phyloP scores from a whole-genome alignment of 1,284 basidiomycete species.

The Marasmius sp. region DNA sequence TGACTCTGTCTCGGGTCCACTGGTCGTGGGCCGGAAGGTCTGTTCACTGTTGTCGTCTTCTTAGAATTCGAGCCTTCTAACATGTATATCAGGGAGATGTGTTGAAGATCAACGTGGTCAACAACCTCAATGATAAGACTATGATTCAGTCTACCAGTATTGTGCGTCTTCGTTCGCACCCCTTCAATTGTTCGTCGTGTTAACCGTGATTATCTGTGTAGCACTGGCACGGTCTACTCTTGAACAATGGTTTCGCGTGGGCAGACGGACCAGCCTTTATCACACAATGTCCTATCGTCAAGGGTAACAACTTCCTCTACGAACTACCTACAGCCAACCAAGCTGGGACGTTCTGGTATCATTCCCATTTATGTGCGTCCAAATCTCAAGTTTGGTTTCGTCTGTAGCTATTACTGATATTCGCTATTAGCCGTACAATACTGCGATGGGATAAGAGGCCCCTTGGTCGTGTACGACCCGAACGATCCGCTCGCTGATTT shows the following conservation, averaged over 20 bases:
- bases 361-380: slow-evolving; percentile 12
- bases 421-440: slow-evolving; percentile 10
- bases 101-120: slow-evolving; percentile 27
- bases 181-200: neutral
- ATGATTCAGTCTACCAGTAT: slow-evolving; percentile 29
- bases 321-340: slow-evolving; percentile 23
- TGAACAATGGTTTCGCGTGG: slow-evolving; percentile 17
- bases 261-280: slow-evolving; percentile 21
- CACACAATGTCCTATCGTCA: slow-evolving; percentile 40
- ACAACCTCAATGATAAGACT: slow-evolving; percentile 22
- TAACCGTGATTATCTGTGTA: slow-evolving; percentile 6
- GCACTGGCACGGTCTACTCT: slow-evolving; percentile 22
- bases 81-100: slow-evolving; percentile 15
- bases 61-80: neutral
- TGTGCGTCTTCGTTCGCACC: slow-evolving; percentile 10
- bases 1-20: slow-evolving; percentile 4
- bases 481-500: slow-evolving; percentile 13
- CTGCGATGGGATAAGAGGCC: slow-evolving; percentile 17
- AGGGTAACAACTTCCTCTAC: slow-evolving; percentile 31
- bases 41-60: neutral
- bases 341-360: slow-evolving; percentile 30
- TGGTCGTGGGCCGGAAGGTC: slow-evolving; percentile 15
- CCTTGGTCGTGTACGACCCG: slow-evolving; percentile 19
- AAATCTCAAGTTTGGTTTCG: neutral
- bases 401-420: slow-evolving; percentile 9